These are phyloP conservation scores for Globisporangium recalcitrans DNA, from an alignment of 352 stramenopile genomes.

Conservation along the genomic window DNA sequence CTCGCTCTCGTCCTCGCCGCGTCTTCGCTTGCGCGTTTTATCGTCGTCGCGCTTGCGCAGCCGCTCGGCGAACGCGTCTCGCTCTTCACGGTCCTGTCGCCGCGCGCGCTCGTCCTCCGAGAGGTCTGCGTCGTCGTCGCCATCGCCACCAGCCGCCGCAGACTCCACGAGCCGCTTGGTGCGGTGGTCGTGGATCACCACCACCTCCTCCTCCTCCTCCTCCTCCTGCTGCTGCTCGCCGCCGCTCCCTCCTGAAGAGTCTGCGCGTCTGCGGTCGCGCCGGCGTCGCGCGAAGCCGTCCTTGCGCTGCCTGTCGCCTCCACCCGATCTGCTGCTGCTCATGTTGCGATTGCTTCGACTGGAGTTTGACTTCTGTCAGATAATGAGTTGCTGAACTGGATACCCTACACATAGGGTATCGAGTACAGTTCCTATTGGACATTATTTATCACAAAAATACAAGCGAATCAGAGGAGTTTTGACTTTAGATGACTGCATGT, in stretches of 20 bases:
- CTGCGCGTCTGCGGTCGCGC: constrained; percentile 8
- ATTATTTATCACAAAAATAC: too few species aligned
- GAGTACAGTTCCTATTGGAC: too few species aligned
- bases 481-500: too few species aligned
- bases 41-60: constrained; percentile 75
- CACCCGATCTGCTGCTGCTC: constrained; percentile 17
- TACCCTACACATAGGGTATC: too few species aligned
- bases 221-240: not conserved
- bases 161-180: constrained; percentile 33
- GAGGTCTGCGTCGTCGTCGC: constrained; percentile 9
- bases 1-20: constrained; percentile 26
- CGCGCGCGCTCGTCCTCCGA: constrained; percentile 43
- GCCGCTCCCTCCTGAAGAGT: not conserved
- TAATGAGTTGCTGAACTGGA: too few species aligned
- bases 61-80: constrained; percentile 78
- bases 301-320: constrained; percentile 10
- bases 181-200: constrained; percentile 40
- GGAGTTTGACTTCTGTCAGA: too few species aligned
- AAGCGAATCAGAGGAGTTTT: too few species aligned
- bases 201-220: constrained; percentile 17
- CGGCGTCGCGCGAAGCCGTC: constrained; percentile 15
- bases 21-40: constrained; percentile 50
- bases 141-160: constrained; percentile 1
- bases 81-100: constrained; percentile 59
- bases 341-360: too few species aligned